Evolutionary conservation across 2,329 filamentous ascomycete species (phyloP).

Genomic region (Botrytis porri): DNA sequence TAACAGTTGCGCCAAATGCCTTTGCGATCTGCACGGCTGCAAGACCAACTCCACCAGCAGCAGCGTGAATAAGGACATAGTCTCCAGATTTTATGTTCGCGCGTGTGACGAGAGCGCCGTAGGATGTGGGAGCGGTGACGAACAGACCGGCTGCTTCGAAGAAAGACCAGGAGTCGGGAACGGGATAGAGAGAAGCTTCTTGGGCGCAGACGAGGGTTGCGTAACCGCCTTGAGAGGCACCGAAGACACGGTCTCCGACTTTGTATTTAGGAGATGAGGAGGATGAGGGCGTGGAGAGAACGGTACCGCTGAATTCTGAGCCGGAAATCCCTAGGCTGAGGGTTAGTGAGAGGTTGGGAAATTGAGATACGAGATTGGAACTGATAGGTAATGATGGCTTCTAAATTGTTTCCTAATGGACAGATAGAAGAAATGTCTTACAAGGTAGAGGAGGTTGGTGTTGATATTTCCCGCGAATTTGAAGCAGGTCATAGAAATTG

Average conservation of each 20-base stretch:
- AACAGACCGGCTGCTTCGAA: slow-evolving; percentile 84
- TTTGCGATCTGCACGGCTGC: slow-evolving; percentile 94
- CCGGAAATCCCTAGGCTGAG: slow-evolving; percentile 59
- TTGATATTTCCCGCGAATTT: slow-evolving; percentile 95
- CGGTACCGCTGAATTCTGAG: slow-evolving; percentile 78
- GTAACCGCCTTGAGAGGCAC: slow-evolving; percentile 81
- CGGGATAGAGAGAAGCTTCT: slow-evolving; percentile 66
- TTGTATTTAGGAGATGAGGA: slow-evolving; percentile 60
- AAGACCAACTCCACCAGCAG: slow-evolving; percentile 85
- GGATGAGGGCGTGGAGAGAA: slow-evolving; percentile 63
- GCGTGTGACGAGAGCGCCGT: slow-evolving; percentile 75
- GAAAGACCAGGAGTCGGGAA: slow-evolving; percentile 80
- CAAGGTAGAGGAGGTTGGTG: slow-evolving; percentile 83
- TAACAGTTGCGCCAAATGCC: slow-evolving; percentile 85
- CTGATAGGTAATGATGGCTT: background rate
- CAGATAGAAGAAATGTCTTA: background rate
- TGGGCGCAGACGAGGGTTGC: slow-evolving; percentile 68
- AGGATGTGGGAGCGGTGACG: slow-evolving; percentile 87
- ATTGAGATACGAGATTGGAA: no score
- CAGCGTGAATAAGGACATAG: slow-evolving; percentile 85
- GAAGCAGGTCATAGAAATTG: slow-evolving; percentile 97
- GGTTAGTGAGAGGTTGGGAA: background rate
- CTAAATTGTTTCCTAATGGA: background rate
- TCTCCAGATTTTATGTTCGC: slow-evolving; percentile 78
- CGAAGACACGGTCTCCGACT: slow-evolving; percentile 80